Evolutionary conservation across 2,329 filamentous ascomycete species (phyloP).

Genomic region (Phoma sp.): DNA sequence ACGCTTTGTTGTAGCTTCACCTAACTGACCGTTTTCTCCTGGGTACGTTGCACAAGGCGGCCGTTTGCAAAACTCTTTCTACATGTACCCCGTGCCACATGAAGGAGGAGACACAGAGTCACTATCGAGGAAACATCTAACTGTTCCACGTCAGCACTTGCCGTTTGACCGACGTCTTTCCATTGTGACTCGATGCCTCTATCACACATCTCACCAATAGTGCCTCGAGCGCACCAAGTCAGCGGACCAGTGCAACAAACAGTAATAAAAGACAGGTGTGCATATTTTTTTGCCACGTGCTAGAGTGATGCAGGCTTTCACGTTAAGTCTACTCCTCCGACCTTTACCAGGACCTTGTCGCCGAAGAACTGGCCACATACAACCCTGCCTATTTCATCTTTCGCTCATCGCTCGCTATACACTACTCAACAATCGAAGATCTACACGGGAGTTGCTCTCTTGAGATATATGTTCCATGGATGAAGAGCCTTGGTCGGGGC

Average conservation of each 20-base stretch:
- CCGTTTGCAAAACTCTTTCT: neutral
- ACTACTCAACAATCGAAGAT: neutral
- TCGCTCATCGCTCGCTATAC: neutral
- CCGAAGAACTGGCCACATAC: neutral
- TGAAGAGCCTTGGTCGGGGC: neutral
- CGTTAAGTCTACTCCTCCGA: neutral
- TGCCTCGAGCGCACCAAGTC: neutral
- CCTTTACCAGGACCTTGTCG: neutral
- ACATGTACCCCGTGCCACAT: slow-evolving; percentile 1
- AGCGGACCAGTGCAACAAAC: neutral
- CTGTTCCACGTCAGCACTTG: slow-evolving; percentile 18
- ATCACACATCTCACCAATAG: neutral
- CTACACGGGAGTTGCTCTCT: neutral
- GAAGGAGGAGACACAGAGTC: slow-evolving; percentile 12
- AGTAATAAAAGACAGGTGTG: too few species aligned
- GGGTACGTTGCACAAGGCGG: slow-evolving; percentile 3
- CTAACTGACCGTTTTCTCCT: neutral
- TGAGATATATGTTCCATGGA: neutral
- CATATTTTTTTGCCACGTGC: neutral
- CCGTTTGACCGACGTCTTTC: slow-evolving; percentile 6
- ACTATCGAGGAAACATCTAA: slow-evolving; percentile 3
- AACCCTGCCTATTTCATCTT: neutral
- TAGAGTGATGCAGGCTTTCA: neutral
- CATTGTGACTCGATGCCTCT: neutral
- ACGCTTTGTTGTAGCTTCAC: neutral